Percentiles rank a stretch among this genome's conserved stretches.
Conservation (phyloP, 2,329 filamentous ascomycete genomes). For the Aphanoascus verrucosus region DNA sequence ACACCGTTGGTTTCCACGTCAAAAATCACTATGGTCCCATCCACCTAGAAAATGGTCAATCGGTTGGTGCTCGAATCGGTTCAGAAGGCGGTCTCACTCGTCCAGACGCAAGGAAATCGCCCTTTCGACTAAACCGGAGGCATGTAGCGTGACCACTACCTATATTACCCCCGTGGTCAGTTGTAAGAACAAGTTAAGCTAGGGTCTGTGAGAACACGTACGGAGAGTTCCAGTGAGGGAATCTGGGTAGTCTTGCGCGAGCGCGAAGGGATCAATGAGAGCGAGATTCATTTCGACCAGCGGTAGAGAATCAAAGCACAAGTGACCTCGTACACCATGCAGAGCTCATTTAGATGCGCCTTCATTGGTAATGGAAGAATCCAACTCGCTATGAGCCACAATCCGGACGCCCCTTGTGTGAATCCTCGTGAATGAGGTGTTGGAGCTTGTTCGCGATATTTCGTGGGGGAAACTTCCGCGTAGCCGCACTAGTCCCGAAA, state of each 20-base stretch:
- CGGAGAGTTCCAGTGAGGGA: slow-evolving; percentile 79
- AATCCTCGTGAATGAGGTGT: not conserved
- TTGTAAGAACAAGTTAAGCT: not conserved
- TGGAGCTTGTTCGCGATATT: not conserved
- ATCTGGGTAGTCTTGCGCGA: slow-evolving; percentile 78
- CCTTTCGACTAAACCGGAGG: slow-evolving; percentile 81
- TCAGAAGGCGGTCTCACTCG: slow-evolving; percentile 45
- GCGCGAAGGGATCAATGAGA: slow-evolving; percentile 59
- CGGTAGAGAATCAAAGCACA: not conserved
- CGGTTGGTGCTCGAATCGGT: not conserved
- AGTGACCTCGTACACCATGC: not conserved
- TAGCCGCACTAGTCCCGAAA: slow-evolving; percentile 3
- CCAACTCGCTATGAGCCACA: not conserved
- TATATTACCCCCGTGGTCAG: slow-evolving; percentile 20
- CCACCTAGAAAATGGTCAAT: slow-evolving; percentile 40
- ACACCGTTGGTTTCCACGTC: slow-evolving; percentile 97
- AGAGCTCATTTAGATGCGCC: not conserved
- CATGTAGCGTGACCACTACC: slow-evolving; percentile 54
- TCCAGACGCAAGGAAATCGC: slow-evolving; percentile 88
- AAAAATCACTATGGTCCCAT: slow-evolving; percentile 91
- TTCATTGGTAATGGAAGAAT: not conserved
- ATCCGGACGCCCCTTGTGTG: not conserved
- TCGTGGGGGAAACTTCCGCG: slow-evolving; percentile 4
- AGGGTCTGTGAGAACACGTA: slow-evolving; percentile 34
- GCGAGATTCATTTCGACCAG: slow-evolving; percentile 55